Conservation (phyloP, 495 filamentous ascomycete genomes). For the Neurospora hispaniola region DNA sequence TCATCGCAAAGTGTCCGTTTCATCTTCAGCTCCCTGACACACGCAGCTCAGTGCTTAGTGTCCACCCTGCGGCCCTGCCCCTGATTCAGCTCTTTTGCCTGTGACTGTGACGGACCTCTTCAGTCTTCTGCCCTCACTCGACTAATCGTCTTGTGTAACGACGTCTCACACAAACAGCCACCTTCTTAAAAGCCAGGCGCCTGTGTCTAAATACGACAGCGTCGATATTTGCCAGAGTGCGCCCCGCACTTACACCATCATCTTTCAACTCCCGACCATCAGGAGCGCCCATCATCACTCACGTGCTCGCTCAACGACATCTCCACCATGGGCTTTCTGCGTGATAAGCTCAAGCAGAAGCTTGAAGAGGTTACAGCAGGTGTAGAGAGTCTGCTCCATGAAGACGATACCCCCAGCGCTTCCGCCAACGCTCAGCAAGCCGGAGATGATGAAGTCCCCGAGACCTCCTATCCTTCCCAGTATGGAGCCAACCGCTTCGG, state of each 20-base stretch:
- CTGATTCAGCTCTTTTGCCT: not conserved
- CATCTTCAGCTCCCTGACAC: not conserved
- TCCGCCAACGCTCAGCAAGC: not conserved
- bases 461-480: conserved; percentile 11
- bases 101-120: not conserved
- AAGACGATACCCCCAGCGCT: not conserved
- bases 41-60: not conserved
- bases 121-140: not conserved
- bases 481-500: conserved; percentile 56
- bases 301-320: not conserved
- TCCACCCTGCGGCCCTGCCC: not conserved
- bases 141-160: not conserved
- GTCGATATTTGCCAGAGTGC: not conserved
- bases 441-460: not conserved
- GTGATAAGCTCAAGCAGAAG: conserved; percentile 11
- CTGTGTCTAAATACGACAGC: not conserved
- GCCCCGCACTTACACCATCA: not conserved
- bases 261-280: not conserved
- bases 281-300: not conserved
- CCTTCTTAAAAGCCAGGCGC: not conserved
- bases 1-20: not conserved
- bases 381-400: not conserved
- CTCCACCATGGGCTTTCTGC: conserved; percentile 10
- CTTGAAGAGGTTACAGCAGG: not conserved
- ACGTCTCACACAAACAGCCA: not conserved